A percentile compares a stretch with the other conserved stretches of the same genome.
These are phyloP conservation scores for Claviceps pazoutovae DNA, from an alignment of 2,329 filamentous ascomycete species.

Conservation along the genomic window DNA sequence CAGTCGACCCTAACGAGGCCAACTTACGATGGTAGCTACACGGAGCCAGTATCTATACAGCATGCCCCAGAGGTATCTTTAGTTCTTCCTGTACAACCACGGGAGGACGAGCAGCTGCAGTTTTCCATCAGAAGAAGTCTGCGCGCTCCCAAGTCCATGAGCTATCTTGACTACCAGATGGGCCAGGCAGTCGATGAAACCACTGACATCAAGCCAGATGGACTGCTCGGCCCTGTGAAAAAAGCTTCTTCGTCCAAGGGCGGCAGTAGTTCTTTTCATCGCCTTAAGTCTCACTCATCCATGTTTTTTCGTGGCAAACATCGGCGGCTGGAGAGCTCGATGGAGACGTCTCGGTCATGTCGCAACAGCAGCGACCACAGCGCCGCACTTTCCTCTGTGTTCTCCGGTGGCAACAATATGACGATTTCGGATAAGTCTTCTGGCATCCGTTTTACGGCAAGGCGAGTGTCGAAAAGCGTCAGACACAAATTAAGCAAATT, in stretches of 20 bases:
- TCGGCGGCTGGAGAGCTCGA: constrained; percentile 18
- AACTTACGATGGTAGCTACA: constrained; percentile 1
- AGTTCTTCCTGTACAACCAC: constrained; percentile 6
- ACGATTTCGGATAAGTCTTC: constrained; percentile 14
- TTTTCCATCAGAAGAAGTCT: constrained; percentile 12
- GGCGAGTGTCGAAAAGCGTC: constrained; percentile 48
- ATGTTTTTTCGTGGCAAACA: constrained; percentile 28
- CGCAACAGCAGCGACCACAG: constrained; percentile 30
- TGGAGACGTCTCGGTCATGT: constrained; percentile 34
- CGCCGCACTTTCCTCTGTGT: constrained; percentile 18
- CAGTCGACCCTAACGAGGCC: constrained; percentile 13
- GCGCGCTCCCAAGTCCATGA: constrained; percentile 41
- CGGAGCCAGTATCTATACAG: constrained; percentile 3
- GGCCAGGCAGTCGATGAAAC: neutral
- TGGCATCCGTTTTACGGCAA: constrained; percentile 35
- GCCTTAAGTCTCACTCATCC: constrained; percentile 28
- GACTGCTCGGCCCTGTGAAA: constrained; percentile 22
- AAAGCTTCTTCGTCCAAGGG: constrained; percentile 21
- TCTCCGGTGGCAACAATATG: constrained; percentile 11
- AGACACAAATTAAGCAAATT: constrained; percentile 43
- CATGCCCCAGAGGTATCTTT: constrained; percentile 4
- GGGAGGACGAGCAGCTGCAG: constrained; percentile 17
- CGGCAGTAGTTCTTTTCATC: constrained; percentile 13
- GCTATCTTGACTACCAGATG: constrained; percentile 24
- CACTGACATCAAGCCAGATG: neutral